Evolutionary conservation across 2,329 filamentous ascomycete species (phyloP).

Genomic region (Penicillium janthinellum): DNA sequence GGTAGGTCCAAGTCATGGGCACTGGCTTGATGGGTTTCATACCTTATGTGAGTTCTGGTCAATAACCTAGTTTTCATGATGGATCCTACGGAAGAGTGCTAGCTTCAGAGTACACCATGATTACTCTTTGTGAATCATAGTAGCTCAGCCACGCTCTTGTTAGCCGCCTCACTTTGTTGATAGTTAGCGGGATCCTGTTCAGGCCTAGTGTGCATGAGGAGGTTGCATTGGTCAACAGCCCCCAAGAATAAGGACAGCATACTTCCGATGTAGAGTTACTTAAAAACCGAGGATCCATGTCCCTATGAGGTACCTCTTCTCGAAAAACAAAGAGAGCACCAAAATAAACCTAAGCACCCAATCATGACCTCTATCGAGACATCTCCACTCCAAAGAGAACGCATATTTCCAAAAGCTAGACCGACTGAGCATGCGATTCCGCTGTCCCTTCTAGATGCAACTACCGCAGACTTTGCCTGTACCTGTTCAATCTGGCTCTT

Average conservation of each 20-base stretch:
- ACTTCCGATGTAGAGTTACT: not conserved
- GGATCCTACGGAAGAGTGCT: too few relatives aligned
- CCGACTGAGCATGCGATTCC: conserved; percentile 13
- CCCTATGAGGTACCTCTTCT: too few relatives aligned
- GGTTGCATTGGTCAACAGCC: not conserved
- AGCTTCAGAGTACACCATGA: too few relatives aligned
- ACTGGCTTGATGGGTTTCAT: too few relatives aligned
- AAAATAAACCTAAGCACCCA: not conserved
- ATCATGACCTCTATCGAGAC: not conserved
- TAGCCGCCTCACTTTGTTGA: not conserved
- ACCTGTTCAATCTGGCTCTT: conserved; percentile 52
- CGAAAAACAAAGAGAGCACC: not conserved
- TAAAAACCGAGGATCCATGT: not conserved
- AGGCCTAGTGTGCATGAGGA: not conserved
- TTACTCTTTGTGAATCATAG: not conserved
- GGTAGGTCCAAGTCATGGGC: too few relatives aligned
- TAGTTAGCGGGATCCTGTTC: not conserved
- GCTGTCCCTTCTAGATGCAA: conserved; percentile 42
- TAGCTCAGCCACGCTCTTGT: not conserved
- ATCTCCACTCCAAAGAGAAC: conserved; percentile 14
- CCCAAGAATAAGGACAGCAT: too few relatives aligned
- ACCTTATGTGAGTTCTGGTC: too few relatives aligned
- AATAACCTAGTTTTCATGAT: too few relatives aligned
- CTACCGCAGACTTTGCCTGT: conserved; percentile 44
- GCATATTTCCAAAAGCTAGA: conserved; percentile 20